Conservation (phyloP, 148 eudicot species). For the Persicaria tinctoria region DNA sequence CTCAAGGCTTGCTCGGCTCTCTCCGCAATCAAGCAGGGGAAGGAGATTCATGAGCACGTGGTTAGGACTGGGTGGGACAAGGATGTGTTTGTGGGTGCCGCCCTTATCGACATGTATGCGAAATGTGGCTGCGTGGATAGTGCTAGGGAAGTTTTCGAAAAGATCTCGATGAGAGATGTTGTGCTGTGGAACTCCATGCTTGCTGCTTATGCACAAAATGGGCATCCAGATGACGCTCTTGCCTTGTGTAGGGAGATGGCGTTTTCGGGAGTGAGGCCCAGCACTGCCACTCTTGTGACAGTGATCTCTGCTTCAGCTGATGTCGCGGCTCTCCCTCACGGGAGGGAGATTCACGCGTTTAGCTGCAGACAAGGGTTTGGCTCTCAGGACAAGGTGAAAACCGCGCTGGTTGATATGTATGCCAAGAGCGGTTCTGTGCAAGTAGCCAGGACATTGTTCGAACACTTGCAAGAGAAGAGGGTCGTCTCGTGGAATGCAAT, state of each 20-base stretch:
- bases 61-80: conserved; percentile 50
- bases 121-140: conserved; percentile 58
- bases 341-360: conserved; percentile 60
- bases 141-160: conserved; percentile 50
- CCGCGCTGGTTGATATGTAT: conserved; percentile 60
- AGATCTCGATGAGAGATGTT: conserved; percentile 52
- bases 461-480: conserved; percentile 33
- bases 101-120: conserved; percentile 79
- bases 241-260: conserved; percentile 55
- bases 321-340: conserved; percentile 49
- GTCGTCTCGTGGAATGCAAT: conserved; percentile 70
- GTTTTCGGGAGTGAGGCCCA: conserved; percentile 40
- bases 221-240: conserved; percentile 61
- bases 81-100: conserved; percentile 77
- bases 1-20: conserved; percentile 72
- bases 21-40: conserved; percentile 46
- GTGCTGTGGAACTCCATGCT: conserved; percentile 86
- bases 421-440: conserved; percentile 50
- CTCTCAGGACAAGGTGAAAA: conserved; percentile 45
- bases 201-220: conserved; percentile 74
- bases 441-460: conserved; percentile 44
- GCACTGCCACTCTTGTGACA: conserved; percentile 62
- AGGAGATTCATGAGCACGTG: conserved; percentile 57
- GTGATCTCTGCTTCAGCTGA: conserved; percentile 65
- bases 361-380: conserved; percentile 57